Percentiles rank a stretch among this genome's conserved stretches.
Evolutionary conservation across 257 asterid genomes (phyloP).

Genomic region (Solanum corneliomulleri): DNA sequence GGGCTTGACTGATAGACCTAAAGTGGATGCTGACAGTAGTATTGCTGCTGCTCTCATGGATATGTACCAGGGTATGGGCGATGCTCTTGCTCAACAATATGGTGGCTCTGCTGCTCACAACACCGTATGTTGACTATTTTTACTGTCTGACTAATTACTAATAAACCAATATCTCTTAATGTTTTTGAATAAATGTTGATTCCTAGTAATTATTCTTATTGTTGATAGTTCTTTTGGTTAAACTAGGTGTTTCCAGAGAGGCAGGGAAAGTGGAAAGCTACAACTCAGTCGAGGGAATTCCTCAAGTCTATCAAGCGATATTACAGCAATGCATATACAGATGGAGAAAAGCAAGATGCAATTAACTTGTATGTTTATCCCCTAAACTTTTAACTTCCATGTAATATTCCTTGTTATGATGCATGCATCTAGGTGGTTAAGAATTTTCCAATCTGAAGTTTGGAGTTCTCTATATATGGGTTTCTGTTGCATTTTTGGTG

Average conservation of each 20-base stretch:
- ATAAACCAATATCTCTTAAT: not conserved
- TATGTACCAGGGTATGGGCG: constrained; percentile 99
- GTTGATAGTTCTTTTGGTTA: constrained; percentile 6
- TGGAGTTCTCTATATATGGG: not conserved
- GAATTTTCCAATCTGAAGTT: constrained; percentile 1
- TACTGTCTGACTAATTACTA: not conserved
- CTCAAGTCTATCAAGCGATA: constrained; percentile 93
- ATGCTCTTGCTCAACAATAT: constrained; percentile 97
- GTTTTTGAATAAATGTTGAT: not conserved
- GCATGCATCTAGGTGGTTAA: not conserved
- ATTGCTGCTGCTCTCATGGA: constrained; percentile 99
- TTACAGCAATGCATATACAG: constrained; percentile 95
- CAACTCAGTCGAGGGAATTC: constrained; percentile 96
- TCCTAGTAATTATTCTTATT: not conserved
- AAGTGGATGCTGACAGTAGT: constrained; percentile 91
- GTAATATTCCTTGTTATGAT: not conserved
- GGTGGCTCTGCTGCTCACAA: constrained; percentile 99
- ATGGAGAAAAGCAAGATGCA: constrained; percentile 99
- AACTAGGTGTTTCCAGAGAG: constrained; percentile 88
- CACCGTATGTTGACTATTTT: constrained; percentile 35
- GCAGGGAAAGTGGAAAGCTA: constrained; percentile 99
- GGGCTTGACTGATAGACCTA: constrained; percentile 77
- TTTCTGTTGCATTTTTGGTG: not conserved
- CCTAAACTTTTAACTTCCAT: constrained; percentile 2
- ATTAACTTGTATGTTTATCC: constrained; percentile 63